These are phyloP conservation scores for Hagleromyces aurorensis DNA, from an alignment of 805 yeast species.

Conservation along the genomic window DNA sequence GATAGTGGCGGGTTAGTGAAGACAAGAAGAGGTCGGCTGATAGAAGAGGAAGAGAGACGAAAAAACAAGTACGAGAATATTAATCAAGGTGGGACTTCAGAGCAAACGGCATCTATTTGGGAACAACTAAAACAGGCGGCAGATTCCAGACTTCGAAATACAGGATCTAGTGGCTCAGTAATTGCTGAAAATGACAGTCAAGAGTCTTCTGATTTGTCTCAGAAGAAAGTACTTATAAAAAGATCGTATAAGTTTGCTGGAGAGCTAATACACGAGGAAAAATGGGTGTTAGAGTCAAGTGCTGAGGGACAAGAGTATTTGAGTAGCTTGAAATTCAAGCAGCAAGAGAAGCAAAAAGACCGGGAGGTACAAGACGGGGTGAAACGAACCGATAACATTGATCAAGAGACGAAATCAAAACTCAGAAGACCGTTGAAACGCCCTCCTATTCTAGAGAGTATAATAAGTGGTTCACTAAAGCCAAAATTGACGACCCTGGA, in stretches of 20 bases:
- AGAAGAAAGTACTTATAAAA: constrained; percentile 59
- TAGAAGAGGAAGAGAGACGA: constrained; percentile 32
- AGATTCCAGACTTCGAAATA: constrained; percentile 18
- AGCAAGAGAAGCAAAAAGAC: constrained; percentile 14
- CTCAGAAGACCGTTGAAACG: constrained; percentile 57
- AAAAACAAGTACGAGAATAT: constrained; percentile 27
- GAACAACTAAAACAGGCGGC: constrained; percentile 38
- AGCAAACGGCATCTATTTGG: constrained; percentile 50
- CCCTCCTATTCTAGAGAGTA: constrained; percentile 68
- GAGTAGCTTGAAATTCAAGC: constrained; percentile 40
- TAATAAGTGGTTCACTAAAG: constrained; percentile 58
- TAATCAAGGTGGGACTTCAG: constrained; percentile 22
- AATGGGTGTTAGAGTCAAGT: constrained; percentile 64
- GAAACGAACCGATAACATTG: not conserved
- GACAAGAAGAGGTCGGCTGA: constrained; percentile 55
- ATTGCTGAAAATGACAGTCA: constrained; percentile 9
- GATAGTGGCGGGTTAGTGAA: constrained; percentile 55
- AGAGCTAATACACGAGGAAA: constrained; percentile 65
- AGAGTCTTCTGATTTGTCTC: constrained; percentile 8
- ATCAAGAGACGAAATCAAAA: constrained; percentile 19
- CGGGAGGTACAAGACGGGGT: constrained; percentile 4
- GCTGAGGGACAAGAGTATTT: constrained; percentile 84
- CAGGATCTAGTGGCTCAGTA: constrained; percentile 20
- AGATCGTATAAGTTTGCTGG: constrained; percentile 88
- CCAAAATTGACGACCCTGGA: constrained; percentile 85